Evolutionary conservation across 208 protist species (phyloP).

Genomic region (Balamuthia mandrillaris): DNA sequence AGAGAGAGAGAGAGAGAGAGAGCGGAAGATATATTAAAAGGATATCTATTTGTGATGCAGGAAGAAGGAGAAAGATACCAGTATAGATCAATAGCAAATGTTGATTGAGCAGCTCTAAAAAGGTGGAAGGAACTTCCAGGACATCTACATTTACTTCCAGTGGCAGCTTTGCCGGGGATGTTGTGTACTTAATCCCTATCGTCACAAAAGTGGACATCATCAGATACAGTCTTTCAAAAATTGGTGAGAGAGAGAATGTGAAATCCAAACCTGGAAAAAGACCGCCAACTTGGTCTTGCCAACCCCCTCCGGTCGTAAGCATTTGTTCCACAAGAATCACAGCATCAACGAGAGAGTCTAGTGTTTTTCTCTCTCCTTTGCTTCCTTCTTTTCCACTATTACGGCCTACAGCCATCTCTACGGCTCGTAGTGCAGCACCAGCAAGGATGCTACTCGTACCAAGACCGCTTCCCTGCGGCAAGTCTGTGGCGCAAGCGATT

Average conservation of each 20-base stretch:
- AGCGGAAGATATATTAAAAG: not conserved
- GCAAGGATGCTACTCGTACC: conserved; percentile 49
- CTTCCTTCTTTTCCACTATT: no score
- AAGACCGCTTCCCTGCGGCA: conserved; percentile 39
- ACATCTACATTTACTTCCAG: not conserved
- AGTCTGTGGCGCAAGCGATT: not conserved
- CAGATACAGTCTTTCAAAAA: no score
- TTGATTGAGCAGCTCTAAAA: conserved; percentile 15
- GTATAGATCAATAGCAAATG: conserved; percentile 54
- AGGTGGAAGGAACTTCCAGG: not conserved
- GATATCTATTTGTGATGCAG: not conserved
- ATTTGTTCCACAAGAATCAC: conserved; percentile 53
- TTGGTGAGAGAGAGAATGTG: not conserved
- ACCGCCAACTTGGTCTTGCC: conserved; percentile 60
- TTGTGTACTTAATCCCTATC: no score
- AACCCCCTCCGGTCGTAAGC: conserved; percentile 61
- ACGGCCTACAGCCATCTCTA: conserved; percentile 11
- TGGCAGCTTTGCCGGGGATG: not conserved
- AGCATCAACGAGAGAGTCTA: not conserved
- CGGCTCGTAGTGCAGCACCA: conserved; percentile 6
- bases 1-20: not conserved
- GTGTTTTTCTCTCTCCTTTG: no score
- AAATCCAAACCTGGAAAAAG: conserved; percentile 49
- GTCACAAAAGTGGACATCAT: no score
- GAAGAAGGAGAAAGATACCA: not conserved